phyloP scores from a whole-genome alignment of 768 basidiomycete species.

The Suillus subaureus region DNA sequence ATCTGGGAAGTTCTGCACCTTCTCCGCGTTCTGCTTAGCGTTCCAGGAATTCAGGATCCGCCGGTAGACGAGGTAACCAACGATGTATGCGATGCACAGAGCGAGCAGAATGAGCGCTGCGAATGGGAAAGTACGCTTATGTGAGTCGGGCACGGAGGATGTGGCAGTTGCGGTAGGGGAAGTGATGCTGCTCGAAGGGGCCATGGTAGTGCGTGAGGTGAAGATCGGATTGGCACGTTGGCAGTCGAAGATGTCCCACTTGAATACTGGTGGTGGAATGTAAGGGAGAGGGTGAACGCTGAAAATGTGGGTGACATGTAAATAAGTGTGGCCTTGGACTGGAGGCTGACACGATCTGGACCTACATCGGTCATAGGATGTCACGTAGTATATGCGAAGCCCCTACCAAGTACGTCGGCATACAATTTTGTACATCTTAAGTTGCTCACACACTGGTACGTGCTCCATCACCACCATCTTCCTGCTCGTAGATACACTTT shows the following conservation, averaged over 20 bases:
- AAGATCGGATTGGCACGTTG: background rate
- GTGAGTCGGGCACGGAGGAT: slow-evolving; percentile 12
- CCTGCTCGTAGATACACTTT: too few relatives aligned
- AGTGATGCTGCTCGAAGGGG: background rate
- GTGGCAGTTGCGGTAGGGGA: slow-evolving; percentile 6
- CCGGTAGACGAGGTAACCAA: slow-evolving; percentile 32
- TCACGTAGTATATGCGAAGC: background rate
- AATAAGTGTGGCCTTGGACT: background rate
- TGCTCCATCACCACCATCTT: too few relatives aligned
- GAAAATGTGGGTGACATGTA: background rate
- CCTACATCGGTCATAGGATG: background rate
- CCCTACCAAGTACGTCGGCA: background rate
- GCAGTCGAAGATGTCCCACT: background rate
- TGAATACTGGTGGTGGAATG: background rate
- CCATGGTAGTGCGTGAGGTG: background rate
- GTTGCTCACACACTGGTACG: too few relatives aligned
- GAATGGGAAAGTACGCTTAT: slow-evolving; percentile 20
- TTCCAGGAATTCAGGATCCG: slow-evolving; percentile 17
- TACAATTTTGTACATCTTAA: too few relatives aligned
- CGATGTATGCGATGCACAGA: slow-evolving; percentile 27
- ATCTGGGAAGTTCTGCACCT: slow-evolving; percentile 23
- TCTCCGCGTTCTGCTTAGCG: slow-evolving; percentile 17
- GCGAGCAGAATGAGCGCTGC: slow-evolving; percentile 25
- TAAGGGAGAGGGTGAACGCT: background rate
- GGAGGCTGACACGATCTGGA: background rate